These are phyloP conservation scores for Talaromyces verruculosus DNA, from an alignment of 2,329 filamentous ascomycete species.

Conservation along the genomic window DNA sequence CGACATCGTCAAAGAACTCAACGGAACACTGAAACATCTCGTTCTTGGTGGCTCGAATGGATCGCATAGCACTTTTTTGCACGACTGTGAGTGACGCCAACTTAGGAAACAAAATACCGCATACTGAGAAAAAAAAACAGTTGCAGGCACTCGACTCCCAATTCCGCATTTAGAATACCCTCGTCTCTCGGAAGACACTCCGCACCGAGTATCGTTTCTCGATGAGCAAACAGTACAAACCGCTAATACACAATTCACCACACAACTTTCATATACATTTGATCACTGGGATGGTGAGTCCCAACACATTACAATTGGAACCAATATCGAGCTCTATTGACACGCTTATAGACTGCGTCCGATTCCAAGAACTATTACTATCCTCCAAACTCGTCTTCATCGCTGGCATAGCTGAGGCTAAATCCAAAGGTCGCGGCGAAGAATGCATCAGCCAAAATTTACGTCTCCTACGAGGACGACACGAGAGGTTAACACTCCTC, in stretches of 20 bases:
- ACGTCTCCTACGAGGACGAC: slow-evolving; percentile 39
- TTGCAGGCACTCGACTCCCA: slow-evolving; percentile 39
- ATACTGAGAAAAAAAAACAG: slow-evolving; percentile 25
- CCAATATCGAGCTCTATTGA: not conserved
- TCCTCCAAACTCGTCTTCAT: slow-evolving; percentile 42
- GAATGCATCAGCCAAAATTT: slow-evolving; percentile 49
- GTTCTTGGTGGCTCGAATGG: slow-evolving; percentile 41
- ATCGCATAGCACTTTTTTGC: slow-evolving; percentile 38
- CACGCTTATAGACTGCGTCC: slow-evolving; percentile 37
- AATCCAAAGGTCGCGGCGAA: slow-evolving; percentile 46
- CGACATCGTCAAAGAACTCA: slow-evolving; percentile 41
- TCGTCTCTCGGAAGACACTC: slow-evolving; percentile 34
- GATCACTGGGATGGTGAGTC: slow-evolving; percentile 41
- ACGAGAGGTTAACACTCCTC: slow-evolving; percentile 38
- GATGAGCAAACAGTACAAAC: slow-evolving; percentile 47
- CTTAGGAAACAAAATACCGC: no score
- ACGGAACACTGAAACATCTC: slow-evolving; percentile 37
- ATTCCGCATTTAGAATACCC: slow-evolving; percentile 47
- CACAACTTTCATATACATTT: slow-evolving; percentile 45
- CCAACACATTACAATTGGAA: not conserved
- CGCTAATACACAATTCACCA: slow-evolving; percentile 39
- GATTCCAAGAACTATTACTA: slow-evolving; percentile 44
- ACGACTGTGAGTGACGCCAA: slow-evolving; percentile 37
- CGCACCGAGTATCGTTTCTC: slow-evolving; percentile 43
- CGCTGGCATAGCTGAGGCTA: slow-evolving; percentile 45